Evolutionary conservation across 163 green algal genomes (phyloP), one percentile per base, ranked within the genome.

Genomic region (Picocystis sp.): DNA sequence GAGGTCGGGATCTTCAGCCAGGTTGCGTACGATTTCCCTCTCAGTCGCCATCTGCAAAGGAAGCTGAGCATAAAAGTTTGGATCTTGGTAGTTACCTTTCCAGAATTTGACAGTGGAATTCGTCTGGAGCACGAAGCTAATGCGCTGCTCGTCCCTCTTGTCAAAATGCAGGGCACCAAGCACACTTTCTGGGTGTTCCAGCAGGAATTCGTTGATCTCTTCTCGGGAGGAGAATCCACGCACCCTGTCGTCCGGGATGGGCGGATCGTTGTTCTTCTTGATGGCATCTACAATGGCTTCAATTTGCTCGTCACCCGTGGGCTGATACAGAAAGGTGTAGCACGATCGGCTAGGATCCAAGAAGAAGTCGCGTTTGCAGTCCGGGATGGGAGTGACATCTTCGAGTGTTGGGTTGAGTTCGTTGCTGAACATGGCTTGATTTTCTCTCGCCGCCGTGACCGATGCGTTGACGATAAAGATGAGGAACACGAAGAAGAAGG

Each of bases 81-180:
- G 72, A 41, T 81, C 53, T 51, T 72, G 60, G 52, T 72, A 80
- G 6, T 50, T 44, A 19, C 69, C 72, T 48, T 81, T 83, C 58
- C 81, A 84, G 57, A 64, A 81, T 5, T 63, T 43, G 5, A 69
- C 60, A 13, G 44, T 81, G 34, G 56, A 56, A 53, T 84, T 84
- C n/a, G 65, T 71, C 50, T 83, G 75, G 3, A 84, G 41, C 0
- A 70, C 57, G 19, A 80, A 79, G 12, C 48, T 49, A 11, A 70
- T 46, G 3, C 43, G 3, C 53, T 60, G 34, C 53, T 50, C 9
- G 15, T 35, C 45, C 17, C 57, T 22, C 50, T 47, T 12, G 15
- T 35, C 52, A 29, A 76, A 61, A 46, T 76, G 62, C 25, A 70
- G 23, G 8, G 68, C 67, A 11, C 57, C 58, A 52, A 72, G 42